Conservation (phyloP, 1,139 yeast species). For the Pichia sp. region DNA sequence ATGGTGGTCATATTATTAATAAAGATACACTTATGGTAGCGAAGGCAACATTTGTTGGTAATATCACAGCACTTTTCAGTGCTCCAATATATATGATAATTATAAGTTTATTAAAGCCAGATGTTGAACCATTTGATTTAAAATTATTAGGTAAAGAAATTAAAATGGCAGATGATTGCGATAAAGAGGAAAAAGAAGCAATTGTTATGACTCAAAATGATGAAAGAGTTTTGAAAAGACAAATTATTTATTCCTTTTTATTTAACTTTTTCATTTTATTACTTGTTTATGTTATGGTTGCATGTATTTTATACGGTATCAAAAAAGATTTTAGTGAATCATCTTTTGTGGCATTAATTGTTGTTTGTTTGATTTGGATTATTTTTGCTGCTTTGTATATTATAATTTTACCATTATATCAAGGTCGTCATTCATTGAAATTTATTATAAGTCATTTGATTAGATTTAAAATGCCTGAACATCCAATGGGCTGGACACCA, state of each 20-base stretch:
- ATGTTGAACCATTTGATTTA: constrained; percentile 72
- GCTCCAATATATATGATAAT: constrained; percentile 35
- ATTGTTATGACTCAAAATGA: constrained; percentile 28
- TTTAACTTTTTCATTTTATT: constrained; percentile 29
- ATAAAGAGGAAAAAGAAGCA: constrained; percentile 41
- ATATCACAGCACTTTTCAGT: constrained; percentile 33
- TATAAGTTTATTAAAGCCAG: constrained; percentile 49
- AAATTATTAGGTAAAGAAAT: constrained; percentile 43
- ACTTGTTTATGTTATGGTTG: constrained; percentile 24
- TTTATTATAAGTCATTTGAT: constrained; percentile 7
- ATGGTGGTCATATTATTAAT: constrained; percentile 29
- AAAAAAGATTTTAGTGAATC: constrained; percentile 61
- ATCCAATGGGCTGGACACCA: constrained; percentile 2
- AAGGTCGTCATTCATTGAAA: constrained; percentile 31
- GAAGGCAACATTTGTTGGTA: constrained; percentile 36
- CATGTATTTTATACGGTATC: constrained; percentile 83
- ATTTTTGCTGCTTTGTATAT: constrained; percentile 32
- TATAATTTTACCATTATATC: constrained; percentile 34
- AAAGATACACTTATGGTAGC: constrained; percentile 29
- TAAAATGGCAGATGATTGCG: constrained; percentile 58
- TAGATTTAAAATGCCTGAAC: constrained; percentile 8
- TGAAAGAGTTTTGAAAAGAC: constrained; percentile 22
- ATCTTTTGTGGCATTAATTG: constrained; percentile 80
- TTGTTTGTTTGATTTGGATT: constrained; percentile 67
- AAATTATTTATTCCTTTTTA: constrained; percentile 19